Evolutionary conservation across 2,329 filamentous ascomycete species (phyloP).

Genomic region (Colletotrichum echinochloae): DNA sequence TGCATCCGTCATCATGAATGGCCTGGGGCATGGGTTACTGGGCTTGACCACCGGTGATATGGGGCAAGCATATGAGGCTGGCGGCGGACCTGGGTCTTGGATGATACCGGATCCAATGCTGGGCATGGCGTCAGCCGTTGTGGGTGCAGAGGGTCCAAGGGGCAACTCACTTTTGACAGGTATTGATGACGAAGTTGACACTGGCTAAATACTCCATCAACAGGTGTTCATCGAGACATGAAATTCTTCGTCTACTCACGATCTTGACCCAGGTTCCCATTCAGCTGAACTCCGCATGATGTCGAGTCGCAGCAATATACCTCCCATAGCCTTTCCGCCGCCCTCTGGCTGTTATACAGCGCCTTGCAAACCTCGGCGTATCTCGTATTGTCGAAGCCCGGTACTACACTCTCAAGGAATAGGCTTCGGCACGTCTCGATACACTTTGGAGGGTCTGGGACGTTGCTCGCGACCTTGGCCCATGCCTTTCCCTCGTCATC

Average conservation of each 20-base stretch:
- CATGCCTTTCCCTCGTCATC: constrained; percentile 40
- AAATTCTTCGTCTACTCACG: constrained; percentile 53
- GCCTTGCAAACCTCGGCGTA: constrained; percentile 49
- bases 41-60: constrained; percentile 9
- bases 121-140: constrained; percentile 16
- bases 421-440: constrained; percentile 50
- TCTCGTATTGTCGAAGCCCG: constrained; percentile 46
- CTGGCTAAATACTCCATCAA: constrained; percentile 55
- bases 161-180: constrained; percentile 61
- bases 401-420: constrained; percentile 48
- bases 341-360: constrained; percentile 45
- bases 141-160: neutral
- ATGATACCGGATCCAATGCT: constrained; percentile 49
- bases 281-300: constrained; percentile 61
- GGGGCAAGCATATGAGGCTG: constrained; percentile 46
- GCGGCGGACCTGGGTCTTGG: constrained; percentile 53
- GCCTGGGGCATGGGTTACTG: constrained; percentile 5
- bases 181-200: constrained; percentile 63
- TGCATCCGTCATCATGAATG: constrained; percentile 22
- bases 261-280: constrained; percentile 52
- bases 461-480: constrained; percentile 47
- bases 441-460: constrained; percentile 50
- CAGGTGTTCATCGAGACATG: constrained; percentile 29
- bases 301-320: constrained; percentile 66
- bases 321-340: constrained; percentile 53